These are phyloP conservation scores for Zychaea mexicana DNA, from an alignment of 371 early-diverging fungal genomes.

Conservation along the genomic window DNA sequence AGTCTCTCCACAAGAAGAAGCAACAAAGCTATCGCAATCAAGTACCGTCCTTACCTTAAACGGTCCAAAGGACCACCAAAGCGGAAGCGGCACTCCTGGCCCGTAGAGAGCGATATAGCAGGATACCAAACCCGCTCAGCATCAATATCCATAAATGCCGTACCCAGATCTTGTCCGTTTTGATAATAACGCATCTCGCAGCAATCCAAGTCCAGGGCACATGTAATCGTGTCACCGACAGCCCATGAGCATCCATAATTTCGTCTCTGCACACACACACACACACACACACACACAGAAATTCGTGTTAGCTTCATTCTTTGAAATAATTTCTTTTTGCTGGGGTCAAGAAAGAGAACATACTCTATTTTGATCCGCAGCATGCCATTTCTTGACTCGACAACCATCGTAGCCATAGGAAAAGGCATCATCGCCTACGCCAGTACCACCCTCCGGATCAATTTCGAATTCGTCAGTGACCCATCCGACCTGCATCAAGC, in stretches of 20 bases:
- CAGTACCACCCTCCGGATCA: constrained; percentile 73
- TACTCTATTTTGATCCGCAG: constrained; percentile 24
- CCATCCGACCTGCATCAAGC: constrained; percentile 81
- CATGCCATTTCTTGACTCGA: constrained; percentile 75
- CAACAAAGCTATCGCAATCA: not conserved
- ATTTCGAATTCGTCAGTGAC: constrained; percentile 46
- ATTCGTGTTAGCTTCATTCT: no score
- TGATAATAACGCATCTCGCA: constrained; percentile 57
- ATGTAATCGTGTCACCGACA: constrained; percentile 64
- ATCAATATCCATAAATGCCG: constrained; percentile 63
- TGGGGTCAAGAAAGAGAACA: no score
- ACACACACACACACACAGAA: no score
- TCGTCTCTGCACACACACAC: constrained; percentile 43
- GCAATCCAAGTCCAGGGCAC: constrained; percentile 61
- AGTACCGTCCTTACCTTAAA: constrained; percentile 19
- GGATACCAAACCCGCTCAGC: constrained; percentile 56
- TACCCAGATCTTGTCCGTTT: constrained; percentile 68
- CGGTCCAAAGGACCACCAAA: constrained; percentile 45
- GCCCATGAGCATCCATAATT: constrained; percentile 68
- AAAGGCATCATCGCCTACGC: constrained; percentile 70
- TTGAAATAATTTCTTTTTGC: no score
- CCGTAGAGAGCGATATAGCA: constrained; percentile 44
- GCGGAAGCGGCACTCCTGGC: constrained; percentile 39
- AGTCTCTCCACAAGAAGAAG: not conserved
- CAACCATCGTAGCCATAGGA: constrained; percentile 77